These are phyloP conservation scores for Trichophyton equinum DNA, from an alignment of 2,329 filamentous ascomycete species.

Conservation along the genomic window DNA sequence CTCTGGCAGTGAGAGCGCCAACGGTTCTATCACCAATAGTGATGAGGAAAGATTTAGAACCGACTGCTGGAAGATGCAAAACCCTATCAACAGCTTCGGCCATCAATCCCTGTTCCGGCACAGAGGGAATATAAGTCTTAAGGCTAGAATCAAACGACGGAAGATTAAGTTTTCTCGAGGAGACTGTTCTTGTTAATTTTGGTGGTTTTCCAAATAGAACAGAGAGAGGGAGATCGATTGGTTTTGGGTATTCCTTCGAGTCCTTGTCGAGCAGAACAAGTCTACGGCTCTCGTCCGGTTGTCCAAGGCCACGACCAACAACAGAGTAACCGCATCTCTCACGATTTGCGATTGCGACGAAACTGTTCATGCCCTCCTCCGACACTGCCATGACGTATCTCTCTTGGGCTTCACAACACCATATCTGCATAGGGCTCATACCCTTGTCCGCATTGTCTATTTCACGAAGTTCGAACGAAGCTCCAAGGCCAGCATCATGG, in stretches of 20 bases:
- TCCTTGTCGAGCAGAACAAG: conserved; percentile 74
- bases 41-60: conserved; percentile 95
- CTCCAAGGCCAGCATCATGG: conserved; percentile 81
- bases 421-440: conserved; percentile 94
- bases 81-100: conserved; percentile 67
- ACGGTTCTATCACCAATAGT: conserved; percentile 91
- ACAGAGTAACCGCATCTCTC: conserved; percentile 89
- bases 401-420: conserved; percentile 96
- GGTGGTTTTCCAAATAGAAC: conserved; percentile 78
- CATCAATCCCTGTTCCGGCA: conserved; percentile 39
- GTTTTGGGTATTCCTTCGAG: conserved; percentile 57
- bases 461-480: conserved; percentile 86
- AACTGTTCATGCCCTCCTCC: conserved; percentile 60
- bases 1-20: conserved; percentile 73
- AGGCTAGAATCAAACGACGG: conserved; percentile 65
- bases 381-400: conserved; percentile 87
- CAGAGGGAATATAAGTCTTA: conserved; percentile 50
- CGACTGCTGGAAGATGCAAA: conserved; percentile 73
- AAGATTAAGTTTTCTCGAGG: conserved; percentile 55
- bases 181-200: conserved; percentile 64
- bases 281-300: conserved; percentile 53
- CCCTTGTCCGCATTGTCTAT: conserved; percentile 79
- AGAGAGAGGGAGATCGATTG: conserved; percentile 81
- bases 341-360: conserved; percentile 57
- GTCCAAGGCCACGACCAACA: conserved; percentile 62